Evolutionary conservation across 2,329 filamentous ascomycete genomes (phyloP), one percentile per base, ranked within the genome.

Genomic region (Pseudopithomyces chartarum): DNA sequence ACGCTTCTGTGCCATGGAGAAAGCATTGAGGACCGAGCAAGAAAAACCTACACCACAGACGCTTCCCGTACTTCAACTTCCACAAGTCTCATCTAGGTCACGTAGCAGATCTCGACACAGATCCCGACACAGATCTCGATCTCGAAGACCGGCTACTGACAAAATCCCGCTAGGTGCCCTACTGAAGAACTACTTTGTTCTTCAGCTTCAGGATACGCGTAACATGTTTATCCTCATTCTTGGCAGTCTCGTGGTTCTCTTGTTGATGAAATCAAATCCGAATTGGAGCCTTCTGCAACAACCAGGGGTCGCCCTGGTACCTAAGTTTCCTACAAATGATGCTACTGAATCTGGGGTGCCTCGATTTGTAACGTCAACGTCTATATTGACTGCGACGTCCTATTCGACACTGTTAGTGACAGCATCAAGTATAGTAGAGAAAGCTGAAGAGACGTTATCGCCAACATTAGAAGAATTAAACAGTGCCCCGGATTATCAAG

Each of bases 121-220:
- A 36, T 19, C 53, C 11, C 61, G 54, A 26, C 20, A 51, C 44
- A 55, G 50, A 3, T 59, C 58, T 15, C 22, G 54, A 10, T 62
- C 64, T 12, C 57, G 54, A 15, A 57, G 50, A 33, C 57, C 56
- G 20, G 58, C 49, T 36, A 55, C 60, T 2, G 61, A 65, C 2
- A 77, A 86, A 15, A 77, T 86, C 19, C 83, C 83, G 2, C 72
- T 87, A 0, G 74, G 77, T 15, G 80, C 80, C 0, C 73, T 86
- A 13, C 58, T 86, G 43, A 74, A 78, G 56, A 85, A 85, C 64
- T 86, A 85, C 62, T 55, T 85, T 17, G 73, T 79, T 22, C 71
- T 85, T 1, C 71, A 85, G 19, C 75, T 81, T 2, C 77, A 78
- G 43, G 85, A 87, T 61, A 76, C 77, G 44, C 78, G 81, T 36